Evolutionary conservation across 2,329 filamentous ascomycete genomes (phyloP).

Genomic region (Plenodomus biglobosus): DNA sequence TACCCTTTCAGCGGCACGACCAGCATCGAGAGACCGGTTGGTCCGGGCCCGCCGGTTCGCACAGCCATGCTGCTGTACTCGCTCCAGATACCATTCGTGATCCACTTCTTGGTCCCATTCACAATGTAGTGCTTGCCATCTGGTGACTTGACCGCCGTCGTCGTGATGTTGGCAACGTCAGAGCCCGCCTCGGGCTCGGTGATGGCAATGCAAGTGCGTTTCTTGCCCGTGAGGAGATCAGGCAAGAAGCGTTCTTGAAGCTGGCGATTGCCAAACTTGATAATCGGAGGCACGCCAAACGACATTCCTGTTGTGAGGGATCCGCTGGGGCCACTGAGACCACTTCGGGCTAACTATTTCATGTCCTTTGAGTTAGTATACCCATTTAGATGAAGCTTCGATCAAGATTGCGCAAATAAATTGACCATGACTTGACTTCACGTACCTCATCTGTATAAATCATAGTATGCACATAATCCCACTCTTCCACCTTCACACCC

Average conservation of each 20-base stretch:
- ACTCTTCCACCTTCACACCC: slow-evolving; percentile 70
- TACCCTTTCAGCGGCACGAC: slow-evolving; percentile 70
- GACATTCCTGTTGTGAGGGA: slow-evolving; percentile 72
- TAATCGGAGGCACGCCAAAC: slow-evolving; percentile 70
- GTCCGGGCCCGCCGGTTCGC: slow-evolving; percentile 67
- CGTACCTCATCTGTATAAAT: slow-evolving; percentile 69
- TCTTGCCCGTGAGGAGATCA: slow-evolving; percentile 66
- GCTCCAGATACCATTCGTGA: slow-evolving; percentile 62
- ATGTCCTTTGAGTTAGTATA: no score
- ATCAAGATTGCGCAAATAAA: no score
- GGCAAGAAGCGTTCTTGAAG: slow-evolving; percentile 71
- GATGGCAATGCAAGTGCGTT: slow-evolving; percentile 73
- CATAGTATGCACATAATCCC: slow-evolving; percentile 69
- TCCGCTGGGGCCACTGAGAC: slow-evolving; percentile 63
- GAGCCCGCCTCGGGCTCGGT: slow-evolving; percentile 74
- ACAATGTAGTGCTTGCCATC: slow-evolving; percentile 70
- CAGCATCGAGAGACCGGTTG: slow-evolving; percentile 65
- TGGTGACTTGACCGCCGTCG: slow-evolving; percentile 62
- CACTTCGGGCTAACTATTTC: slow-evolving; percentile 61
- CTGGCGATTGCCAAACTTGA: slow-evolving; percentile 65
- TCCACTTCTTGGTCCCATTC: slow-evolving; percentile 78
- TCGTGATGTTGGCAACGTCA: slow-evolving; percentile 73
- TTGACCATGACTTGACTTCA: no score
- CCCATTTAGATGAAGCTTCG: no score
- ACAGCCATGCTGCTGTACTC: slow-evolving; percentile 72